These are phyloP conservation scores for Cladosporium halotolerans DNA, from an alignment of 2,329 filamentous ascomycete genomes.

Conservation along the genomic window DNA sequence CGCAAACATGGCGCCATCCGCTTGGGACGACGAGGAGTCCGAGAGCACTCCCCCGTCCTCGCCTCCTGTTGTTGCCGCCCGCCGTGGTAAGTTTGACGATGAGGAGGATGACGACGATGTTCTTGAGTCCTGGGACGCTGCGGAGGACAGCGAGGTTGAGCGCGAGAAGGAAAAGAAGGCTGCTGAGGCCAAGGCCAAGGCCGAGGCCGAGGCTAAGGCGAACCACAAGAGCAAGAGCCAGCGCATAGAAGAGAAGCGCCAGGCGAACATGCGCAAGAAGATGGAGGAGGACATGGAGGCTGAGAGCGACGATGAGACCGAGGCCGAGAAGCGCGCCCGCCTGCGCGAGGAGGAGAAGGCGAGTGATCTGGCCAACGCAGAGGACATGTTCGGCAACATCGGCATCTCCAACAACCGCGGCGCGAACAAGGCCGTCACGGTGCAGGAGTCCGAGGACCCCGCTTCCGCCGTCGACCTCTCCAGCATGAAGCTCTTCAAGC, in stretches of 20 bases:
- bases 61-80: slow-evolving; percentile 36
- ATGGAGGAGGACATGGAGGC: slow-evolving; percentile 52
- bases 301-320: slow-evolving; percentile 61
- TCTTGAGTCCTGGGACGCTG: slow-evolving; percentile 93
- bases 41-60: slow-evolving; percentile 45
- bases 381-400: slow-evolving; percentile 79
- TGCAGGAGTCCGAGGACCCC: slow-evolving; percentile 65
- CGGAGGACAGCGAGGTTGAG: slow-evolving; percentile 94
- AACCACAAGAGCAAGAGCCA: slow-evolving; percentile 85
- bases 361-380: slow-evolving; percentile 78
- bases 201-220: slow-evolving; percentile 77
- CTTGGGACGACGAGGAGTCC: slow-evolving; percentile 49
- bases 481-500: slow-evolving; percentile 78
- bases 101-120: slow-evolving; percentile 86
- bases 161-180: slow-evolving; percentile 90
- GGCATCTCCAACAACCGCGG: slow-evolving; percentile 66
- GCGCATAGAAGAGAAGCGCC: slow-evolving; percentile 73
- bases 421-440: slow-evolving; percentile 59
- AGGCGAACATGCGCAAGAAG: slow-evolving; percentile 51
- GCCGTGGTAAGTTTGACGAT: slow-evolving; percentile 66
- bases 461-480: slow-evolving; percentile 75
- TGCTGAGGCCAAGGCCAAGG: slow-evolving; percentile 79
- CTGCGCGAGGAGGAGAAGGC: slow-evolving; percentile 78
- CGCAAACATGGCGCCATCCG: slow-evolving; percentile 30
- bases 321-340: slow-evolving; percentile 65